Conservation (phyloP, 73 alveolate genomes). For the Paramecium sexaurelia region DNA sequence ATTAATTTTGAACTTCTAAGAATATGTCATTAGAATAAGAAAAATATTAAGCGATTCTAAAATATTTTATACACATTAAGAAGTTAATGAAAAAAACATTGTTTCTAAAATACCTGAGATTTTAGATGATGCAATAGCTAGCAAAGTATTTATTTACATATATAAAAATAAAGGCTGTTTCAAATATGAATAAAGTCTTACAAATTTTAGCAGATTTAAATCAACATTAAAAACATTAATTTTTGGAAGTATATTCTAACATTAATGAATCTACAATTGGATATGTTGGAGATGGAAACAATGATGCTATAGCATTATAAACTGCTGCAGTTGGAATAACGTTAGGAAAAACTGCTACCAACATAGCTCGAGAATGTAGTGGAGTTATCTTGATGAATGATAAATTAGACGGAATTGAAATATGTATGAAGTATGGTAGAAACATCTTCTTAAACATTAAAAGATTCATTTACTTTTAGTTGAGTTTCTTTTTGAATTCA, state of each 20-base stretch:
- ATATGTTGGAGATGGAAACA: constrained; percentile 57
- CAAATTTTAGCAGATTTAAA: constrained; percentile 36
- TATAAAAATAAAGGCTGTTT: neutral
- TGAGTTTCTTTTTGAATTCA: constrained; percentile 45
- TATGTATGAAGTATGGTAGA: constrained; percentile 43
- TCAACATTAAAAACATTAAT: constrained; percentile 43
- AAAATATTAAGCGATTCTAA: neutral
- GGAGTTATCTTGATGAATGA: constrained; percentile 51
- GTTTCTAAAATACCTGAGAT: constrained; percentile 32
- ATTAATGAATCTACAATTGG: constrained; percentile 55
- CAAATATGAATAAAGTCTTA: neutral
- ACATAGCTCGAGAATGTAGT: constrained; percentile 51
- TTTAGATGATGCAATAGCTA: neutral
- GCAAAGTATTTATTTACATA: neutral
- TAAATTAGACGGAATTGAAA: constrained; percentile 32
- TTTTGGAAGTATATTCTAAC: neutral
- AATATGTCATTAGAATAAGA: constrained; percentile 56
- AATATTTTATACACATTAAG: constrained; percentile 5
- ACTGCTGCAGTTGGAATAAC: constrained; percentile 46
- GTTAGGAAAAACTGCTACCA: constrained; percentile 48
- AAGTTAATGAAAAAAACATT: constrained; percentile 52
- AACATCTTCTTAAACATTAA: constrained; percentile 16
- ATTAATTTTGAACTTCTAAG: constrained; percentile 28
- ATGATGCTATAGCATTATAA: constrained; percentile 40
- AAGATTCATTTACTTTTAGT: constrained; percentile 40